phyloP scores from a whole-genome alignment of 2,329 filamentous ascomycete genomes.

The Davidsoniella neocaledoniae region DNA sequence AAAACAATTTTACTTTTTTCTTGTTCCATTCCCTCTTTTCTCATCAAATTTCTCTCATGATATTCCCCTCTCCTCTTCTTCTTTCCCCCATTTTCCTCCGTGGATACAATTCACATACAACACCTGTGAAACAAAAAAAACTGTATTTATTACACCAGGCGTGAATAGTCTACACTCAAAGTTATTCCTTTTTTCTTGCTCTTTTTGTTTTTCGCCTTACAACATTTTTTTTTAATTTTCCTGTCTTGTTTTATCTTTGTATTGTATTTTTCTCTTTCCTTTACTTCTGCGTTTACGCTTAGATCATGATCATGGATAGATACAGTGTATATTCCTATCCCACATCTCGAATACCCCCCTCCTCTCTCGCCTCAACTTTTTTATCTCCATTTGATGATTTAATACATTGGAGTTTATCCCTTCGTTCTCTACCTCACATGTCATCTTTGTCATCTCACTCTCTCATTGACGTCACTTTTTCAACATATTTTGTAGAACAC shows the following conservation, averaged over 20 bases:
- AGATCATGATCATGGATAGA: neutral
- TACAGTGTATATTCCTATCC: neutral
- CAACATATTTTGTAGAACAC: too few species aligned
- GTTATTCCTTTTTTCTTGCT: neutral
- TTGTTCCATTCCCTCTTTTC: too few species aligned
- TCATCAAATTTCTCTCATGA: too few species aligned
- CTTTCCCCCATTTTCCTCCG: too few species aligned
- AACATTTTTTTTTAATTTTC: neutral
- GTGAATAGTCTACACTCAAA: neutral
- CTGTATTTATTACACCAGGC: neutral
- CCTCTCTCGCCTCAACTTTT: neutral
- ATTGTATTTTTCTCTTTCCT: neutral
- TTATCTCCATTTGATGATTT: neutral
- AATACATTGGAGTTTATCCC: too few species aligned
- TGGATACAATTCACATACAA: neutral
- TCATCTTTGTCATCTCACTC: too few species aligned
- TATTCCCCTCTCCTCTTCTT: too few species aligned
- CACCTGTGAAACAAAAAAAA: too few species aligned
- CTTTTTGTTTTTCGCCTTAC: neutral
- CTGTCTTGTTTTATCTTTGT: slow-evolving; percentile 8
- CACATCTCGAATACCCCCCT: neutral
- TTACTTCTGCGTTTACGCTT: neutral
- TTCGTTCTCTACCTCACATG: too few species aligned
- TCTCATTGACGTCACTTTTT: too few species aligned
- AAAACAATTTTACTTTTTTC: too few species aligned